Evolutionary conservation across 495 filamentous ascomycete genomes (phyloP).

Genomic region (Neurospora terricola): DNA sequence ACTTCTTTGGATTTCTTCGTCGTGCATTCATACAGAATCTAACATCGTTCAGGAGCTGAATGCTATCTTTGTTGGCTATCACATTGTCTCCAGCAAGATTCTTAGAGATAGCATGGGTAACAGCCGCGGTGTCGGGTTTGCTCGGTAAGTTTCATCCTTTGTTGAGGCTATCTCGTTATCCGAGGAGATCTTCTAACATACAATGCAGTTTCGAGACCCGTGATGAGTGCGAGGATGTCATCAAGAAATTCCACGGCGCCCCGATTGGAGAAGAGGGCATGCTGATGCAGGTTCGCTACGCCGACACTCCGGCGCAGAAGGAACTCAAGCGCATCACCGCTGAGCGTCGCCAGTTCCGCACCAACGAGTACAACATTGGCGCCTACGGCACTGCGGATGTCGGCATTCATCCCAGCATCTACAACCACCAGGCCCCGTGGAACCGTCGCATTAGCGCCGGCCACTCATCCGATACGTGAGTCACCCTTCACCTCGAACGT

Average conservation of each 20-base stretch:
- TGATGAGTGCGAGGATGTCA: conserved; percentile 76
- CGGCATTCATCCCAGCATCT: conserved; percentile 36
- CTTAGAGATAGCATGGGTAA: conserved; percentile 80
- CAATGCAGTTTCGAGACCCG: conserved; percentile 68
- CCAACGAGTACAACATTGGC: conserved; percentile 81
- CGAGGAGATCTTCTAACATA: conserved; percentile 13
- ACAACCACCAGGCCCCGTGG: conserved; percentile 23
- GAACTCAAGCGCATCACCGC: conserved; percentile 88
- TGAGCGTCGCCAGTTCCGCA: conserved; percentile 82
- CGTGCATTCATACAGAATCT: background rate
- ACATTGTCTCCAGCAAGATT: conserved; percentile 84
- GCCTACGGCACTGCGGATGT: conserved; percentile 47
- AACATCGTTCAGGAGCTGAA: conserved; percentile 48
- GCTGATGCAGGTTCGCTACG: conserved; percentile 86
- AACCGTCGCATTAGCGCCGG: conserved; percentile 18
- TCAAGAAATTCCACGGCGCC: conserved; percentile 69
- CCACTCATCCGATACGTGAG: conserved; percentile 16
- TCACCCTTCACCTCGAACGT: background rate
- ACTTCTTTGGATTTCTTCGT: background rate
- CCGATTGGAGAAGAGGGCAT: conserved; percentile 61
- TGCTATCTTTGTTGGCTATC: conserved; percentile 72
- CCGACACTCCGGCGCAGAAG: conserved; percentile 94
- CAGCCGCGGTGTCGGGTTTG: conserved; percentile 95
- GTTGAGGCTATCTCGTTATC: background rate
- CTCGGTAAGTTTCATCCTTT: conserved; percentile 52